phyloP scores from a whole-genome alignment of 2,329 filamentous ascomycete species.

The Calycina marina region DNA sequence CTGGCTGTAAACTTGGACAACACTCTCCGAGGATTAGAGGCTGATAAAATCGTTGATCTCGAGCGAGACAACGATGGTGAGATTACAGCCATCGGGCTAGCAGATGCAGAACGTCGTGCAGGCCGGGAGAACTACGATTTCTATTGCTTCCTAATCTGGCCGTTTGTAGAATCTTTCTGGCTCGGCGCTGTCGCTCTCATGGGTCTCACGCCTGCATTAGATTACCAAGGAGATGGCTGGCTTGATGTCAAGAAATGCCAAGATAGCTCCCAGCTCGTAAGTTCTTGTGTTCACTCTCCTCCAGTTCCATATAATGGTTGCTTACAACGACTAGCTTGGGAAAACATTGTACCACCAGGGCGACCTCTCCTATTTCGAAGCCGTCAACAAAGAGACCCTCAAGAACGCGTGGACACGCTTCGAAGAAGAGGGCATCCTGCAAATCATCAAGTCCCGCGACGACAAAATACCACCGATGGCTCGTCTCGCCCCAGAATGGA shows the following conservation, averaged over 20 bases:
- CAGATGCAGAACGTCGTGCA: constrained; percentile 56
- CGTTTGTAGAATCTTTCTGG: constrained; percentile 92
- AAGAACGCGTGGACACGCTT: constrained; percentile 86
- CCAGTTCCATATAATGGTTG: not conserved
- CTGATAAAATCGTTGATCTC: constrained; percentile 61
- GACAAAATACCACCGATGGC: constrained; percentile 45
- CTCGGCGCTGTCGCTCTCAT: constrained; percentile 78
- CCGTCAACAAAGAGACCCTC: constrained; percentile 94
- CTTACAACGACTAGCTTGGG: constrained; percentile 45
- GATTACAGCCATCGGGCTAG: constrained; percentile 57
- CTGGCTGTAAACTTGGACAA: constrained; percentile 66
- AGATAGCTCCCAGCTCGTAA: constrained; percentile 64
- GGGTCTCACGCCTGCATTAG: constrained; percentile 62
- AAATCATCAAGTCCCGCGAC: constrained; percentile 55
- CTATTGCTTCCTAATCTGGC: constrained; percentile 98
- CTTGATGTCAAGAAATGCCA: constrained; percentile 66
- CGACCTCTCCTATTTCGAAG: constrained; percentile 92
- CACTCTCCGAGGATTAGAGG: constrained; percentile 63
- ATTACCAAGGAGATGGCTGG: constrained; percentile 49
- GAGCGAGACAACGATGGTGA: constrained; percentile 39
- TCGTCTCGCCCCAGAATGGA: constrained; percentile 61
- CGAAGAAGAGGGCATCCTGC: constrained; percentile 78
- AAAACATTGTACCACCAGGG: constrained; percentile 97
- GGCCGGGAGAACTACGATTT: constrained; percentile 96
- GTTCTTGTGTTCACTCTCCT: constrained; percentile 19